These are phyloP conservation scores for Sporothrix humicola DNA, from an alignment of 2,329 filamentous ascomycete species.

Conservation along the genomic window DNA sequence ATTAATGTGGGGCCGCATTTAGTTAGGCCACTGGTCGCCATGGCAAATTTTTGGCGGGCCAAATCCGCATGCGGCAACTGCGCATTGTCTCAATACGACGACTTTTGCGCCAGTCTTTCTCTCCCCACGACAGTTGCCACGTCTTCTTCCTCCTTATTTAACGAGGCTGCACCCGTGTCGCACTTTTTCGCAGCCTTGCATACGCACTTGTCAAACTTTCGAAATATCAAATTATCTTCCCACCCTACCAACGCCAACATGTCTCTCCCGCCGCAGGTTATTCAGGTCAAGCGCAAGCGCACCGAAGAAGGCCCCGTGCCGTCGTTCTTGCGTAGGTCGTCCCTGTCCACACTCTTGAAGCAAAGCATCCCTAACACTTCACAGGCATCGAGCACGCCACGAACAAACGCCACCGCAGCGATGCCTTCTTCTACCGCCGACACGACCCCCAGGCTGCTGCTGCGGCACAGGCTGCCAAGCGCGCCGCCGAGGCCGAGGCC, in stretches of 20 bases:
- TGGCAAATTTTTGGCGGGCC: conserved; percentile 30
- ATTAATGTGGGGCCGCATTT: conserved; percentile 21
- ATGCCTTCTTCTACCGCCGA: conserved; percentile 62
- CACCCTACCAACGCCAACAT: conserved; percentile 44
- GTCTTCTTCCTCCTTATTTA: background rate
- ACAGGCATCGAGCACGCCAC: conserved; percentile 53
- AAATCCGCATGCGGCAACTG: background rate
- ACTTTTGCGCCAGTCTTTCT: background rate
- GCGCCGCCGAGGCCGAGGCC: conserved; percentile 33
- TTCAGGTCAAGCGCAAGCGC: conserved; percentile 67
- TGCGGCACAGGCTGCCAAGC: conserved; percentile 28
- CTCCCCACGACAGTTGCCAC: background rate
- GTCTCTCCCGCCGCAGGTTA: conserved; percentile 64
- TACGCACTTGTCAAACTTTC: background rate
- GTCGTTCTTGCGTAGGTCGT: conserved; percentile 56
- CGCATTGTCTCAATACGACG: background rate
- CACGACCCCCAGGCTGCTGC: conserved; percentile 46
- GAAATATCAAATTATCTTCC: too few species aligned
- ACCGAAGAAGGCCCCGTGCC: conserved; percentile 60
- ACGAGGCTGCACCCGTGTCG: background rate
- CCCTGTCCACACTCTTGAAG: background rate
- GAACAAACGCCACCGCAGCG: conserved; percentile 62
- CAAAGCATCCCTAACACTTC: conserved; percentile 21
- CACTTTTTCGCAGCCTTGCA: background rate
- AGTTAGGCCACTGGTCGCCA: conserved; percentile 27